These are phyloP conservation scores for Lentinula detonsa DNA, from an alignment of 768 basidiomycete species.

Conservation along the genomic window DNA sequence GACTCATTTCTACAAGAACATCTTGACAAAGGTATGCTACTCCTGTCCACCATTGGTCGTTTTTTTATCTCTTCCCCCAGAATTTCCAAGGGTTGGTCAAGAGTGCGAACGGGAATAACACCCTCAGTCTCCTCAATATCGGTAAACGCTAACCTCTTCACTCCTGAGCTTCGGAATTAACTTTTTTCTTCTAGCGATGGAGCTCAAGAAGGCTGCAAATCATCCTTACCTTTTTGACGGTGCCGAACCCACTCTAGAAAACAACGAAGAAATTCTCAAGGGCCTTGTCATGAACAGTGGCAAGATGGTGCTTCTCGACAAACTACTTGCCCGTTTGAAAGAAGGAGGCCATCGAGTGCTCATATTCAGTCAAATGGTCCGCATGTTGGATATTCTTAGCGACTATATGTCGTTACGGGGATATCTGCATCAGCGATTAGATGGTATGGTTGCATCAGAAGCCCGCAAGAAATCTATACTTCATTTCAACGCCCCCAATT, in stretches of 20 bases:
- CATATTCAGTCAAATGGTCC: slow-evolving; percentile 99
- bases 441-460: slow-evolving; percentile 93
- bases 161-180: slow-evolving; percentile 6
- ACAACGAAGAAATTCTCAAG: slow-evolving; percentile 78
- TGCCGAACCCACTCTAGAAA: slow-evolving; percentile 62
- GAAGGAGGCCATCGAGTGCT: slow-evolving; percentile 94
- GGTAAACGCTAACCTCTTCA: slow-evolving; percentile 34
- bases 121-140: slow-evolving; percentile 94
- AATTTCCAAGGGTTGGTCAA: slow-evolving; percentile 92
- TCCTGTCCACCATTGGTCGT: not conserved
- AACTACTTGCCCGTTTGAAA: slow-evolving; percentile 84
- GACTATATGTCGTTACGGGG: slow-evolving; percentile 92
- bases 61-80: slow-evolving; percentile 28
- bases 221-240: slow-evolving; percentile 98
- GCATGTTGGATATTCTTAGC: slow-evolving; percentile 96
- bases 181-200: slow-evolving; percentile 65
- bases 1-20: slow-evolving; percentile 98
- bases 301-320: slow-evolving; percentile 97
- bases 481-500: slow-evolving; percentile 91
- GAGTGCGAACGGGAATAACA: slow-evolving; percentile 82
- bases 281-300: slow-evolving; percentile 99
- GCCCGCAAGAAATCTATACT: slow-evolving; percentile 92
- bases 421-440: slow-evolving; percentile 90
- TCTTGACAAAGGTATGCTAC: slow-evolving; percentile 72
- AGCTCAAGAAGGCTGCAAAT: slow-evolving; percentile 97